Evolutionary conservation across 2,329 filamentous ascomycete genomes (phyloP), one percentile per base, ranked within the genome.

Genomic region (Paraphoma chrysanthemicola): DNA sequence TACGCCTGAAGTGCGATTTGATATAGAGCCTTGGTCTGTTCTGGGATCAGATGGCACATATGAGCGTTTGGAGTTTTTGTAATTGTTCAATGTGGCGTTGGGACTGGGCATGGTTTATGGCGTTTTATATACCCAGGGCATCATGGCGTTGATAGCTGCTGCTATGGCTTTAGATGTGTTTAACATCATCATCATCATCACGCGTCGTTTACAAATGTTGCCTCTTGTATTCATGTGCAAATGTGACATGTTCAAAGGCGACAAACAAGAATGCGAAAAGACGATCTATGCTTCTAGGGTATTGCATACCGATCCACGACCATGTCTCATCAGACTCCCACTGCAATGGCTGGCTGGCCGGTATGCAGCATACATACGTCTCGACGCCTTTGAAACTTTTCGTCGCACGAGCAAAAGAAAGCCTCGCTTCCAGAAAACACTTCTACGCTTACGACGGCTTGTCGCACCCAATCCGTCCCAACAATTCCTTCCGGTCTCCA

Each of bases 391-490:
- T 14, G 33, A 36, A 36, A 36, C 33, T 36, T 36, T 36, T 36
- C 33, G 33, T 14, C 9, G 14, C 9, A 36, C 33, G 33, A 36
- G 33, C 33, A 36, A 14, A 36, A 10, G 33, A 23, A 5, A 23
- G 23, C 23, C 23, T 23, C 23, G 23, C 3, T 23, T 23, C 23
- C 23, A 23, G n/a, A n/a, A 23, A 23, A 23, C 23, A 23, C 23
- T 23, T 23, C 23, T 5, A 23, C 39, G 8, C 39, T 16, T n/a
- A 54, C 9, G 51, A 54, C 5, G 78, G 89, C 81, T 92, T 92
- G 76, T 93, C 90, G 75, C 91, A 95, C 47, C 91, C 91, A 70
- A 95, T 95, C 51, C 91, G 83, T 44, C 90, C 90, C 51, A 95
- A 82, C 63, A 95, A 80, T 74, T 93, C 91, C 81, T 94, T 95